phyloP scores from a whole-genome alignment of 1,284 basidiomycete species.

The Papiliotrema flavescens region DNA sequence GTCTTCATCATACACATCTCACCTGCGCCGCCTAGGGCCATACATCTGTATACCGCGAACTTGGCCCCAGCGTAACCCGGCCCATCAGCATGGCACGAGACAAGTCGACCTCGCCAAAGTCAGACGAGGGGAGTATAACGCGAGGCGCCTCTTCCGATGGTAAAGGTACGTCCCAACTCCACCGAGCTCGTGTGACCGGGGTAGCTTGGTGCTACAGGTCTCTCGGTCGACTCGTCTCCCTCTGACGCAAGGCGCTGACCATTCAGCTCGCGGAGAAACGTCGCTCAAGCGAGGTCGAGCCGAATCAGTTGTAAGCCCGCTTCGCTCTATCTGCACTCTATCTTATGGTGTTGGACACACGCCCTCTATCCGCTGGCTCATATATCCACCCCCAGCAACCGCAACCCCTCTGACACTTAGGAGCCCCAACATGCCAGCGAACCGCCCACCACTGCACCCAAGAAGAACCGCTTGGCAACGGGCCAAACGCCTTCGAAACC shows the following conservation, averaged over 20 bases:
- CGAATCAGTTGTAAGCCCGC: slow-evolving; percentile 42
- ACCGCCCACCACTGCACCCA: slow-evolving; percentile 25
- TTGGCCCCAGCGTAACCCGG: too few relatives aligned
- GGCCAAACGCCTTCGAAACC: slow-evolving; percentile 5
- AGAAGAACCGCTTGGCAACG: slow-evolving; percentile 43
- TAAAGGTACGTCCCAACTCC: background rate
- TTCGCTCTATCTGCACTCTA: too few relatives aligned
- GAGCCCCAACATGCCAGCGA: slow-evolving; percentile 4
- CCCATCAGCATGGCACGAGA: background rate
- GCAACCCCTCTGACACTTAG: slow-evolving; percentile 2
- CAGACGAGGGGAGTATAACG: background rate
- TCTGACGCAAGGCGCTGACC: background rate
- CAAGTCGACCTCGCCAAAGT: background rate
- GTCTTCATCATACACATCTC: slow-evolving; percentile 6
- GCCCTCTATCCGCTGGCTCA: background rate
- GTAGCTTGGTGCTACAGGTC: background rate
- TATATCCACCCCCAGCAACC: too few relatives aligned
- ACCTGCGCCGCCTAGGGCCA: too few relatives aligned
- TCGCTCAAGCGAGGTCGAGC: slow-evolving; percentile 45
- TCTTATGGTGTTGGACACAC: background rate
- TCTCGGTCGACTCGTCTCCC: background rate
- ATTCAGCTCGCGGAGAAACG: slow-evolving; percentile 10
- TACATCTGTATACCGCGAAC: too few relatives aligned
- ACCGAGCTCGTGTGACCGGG: background rate
- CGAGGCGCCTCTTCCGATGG: background rate